These are phyloP conservation scores for Phialophora macrospora DNA, from an alignment of 2,329 filamentous ascomycete genomes.

Conservation along the genomic window DNA sequence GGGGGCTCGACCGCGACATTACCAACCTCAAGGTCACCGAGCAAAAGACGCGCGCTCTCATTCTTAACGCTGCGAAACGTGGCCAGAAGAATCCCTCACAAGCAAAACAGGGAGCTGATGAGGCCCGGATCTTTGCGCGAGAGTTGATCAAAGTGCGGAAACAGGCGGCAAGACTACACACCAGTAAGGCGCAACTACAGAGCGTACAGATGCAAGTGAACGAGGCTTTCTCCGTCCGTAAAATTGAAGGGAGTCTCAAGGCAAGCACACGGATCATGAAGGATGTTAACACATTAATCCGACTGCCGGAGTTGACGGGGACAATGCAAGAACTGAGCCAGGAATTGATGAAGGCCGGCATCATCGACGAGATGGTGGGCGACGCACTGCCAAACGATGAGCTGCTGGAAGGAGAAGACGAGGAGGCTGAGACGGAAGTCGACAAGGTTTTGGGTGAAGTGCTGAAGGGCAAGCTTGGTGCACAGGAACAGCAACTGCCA, in stretches of 20 bases:
- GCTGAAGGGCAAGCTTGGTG: slow-evolving; percentile 68
- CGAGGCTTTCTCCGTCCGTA: slow-evolving; percentile 91
- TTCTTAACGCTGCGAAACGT: slow-evolving; percentile 79
- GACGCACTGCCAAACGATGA: slow-evolving; percentile 80
- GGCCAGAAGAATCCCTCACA: slow-evolving; percentile 79
- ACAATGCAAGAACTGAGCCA: slow-evolving; percentile 88
- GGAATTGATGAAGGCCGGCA: slow-evolving; percentile 91
- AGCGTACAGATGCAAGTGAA: slow-evolving; percentile 97
- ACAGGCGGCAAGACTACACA: slow-evolving; percentile 74
- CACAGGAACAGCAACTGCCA: slow-evolving; percentile 35
- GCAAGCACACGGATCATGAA: slow-evolving; percentile 93
- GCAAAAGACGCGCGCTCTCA: slow-evolving; percentile 80
- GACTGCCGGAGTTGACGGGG: slow-evolving; percentile 80
- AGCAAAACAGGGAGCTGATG: slow-evolving; percentile 75
- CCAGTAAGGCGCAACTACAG: slow-evolving; percentile 86
- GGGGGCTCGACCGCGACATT: slow-evolving; percentile 95
- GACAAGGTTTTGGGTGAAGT: slow-evolving; percentile 93
- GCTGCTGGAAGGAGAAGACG: slow-evolving; percentile 70
- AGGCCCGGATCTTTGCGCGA: slow-evolving; percentile 84
- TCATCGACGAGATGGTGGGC: slow-evolving; percentile 96
- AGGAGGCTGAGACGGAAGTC: slow-evolving; percentile 81
- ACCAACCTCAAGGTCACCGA: slow-evolving; percentile 76
- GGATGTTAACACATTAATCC: slow-evolving; percentile 85
- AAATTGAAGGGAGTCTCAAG: slow-evolving; percentile 91
- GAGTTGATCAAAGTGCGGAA: slow-evolving; percentile 85